Conservation (phyloP, 1,284 basidiomycete species). For the Cryptococcus hybrid region DNA sequence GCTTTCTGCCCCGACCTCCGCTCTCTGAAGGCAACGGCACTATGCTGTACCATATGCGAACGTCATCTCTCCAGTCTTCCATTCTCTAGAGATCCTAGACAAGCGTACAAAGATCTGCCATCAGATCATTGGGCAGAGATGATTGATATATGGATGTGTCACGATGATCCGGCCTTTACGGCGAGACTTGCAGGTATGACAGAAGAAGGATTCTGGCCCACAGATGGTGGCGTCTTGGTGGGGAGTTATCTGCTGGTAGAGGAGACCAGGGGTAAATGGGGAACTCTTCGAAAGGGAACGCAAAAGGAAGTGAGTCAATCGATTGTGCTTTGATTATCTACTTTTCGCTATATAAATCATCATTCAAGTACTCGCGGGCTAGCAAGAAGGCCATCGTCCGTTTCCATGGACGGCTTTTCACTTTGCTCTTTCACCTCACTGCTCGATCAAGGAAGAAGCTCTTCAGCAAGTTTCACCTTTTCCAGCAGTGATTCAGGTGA, state of each 20-base stretch:
- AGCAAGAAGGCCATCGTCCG: conserved; percentile 79
- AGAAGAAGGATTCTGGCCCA: conserved; percentile 75
- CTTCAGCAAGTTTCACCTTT: conserved; percentile 7
- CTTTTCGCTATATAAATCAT: conserved; percentile 5
- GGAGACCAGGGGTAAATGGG: conserved; percentile 57
- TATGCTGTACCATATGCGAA: conserved; percentile 53
- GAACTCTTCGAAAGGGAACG: conserved; percentile 57
- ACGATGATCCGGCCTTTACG: conserved; percentile 77
- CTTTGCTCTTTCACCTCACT: conserved; percentile 14
- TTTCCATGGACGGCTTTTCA: conserved; percentile 61
- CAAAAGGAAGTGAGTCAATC: conserved; percentile 58
- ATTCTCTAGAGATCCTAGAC: conserved; percentile 64
- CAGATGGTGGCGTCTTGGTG: conserved; percentile 66
- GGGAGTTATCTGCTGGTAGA: conserved; percentile 82
- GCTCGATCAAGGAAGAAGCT: conserved; percentile 2
- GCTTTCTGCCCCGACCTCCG: conserved; percentile 36
- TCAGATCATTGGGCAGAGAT: conserved; percentile 97
- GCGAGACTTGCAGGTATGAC: conserved; percentile 65
- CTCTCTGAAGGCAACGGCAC: conserved; percentile 29
- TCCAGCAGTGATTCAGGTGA: neutral
- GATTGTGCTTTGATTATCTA: conserved; percentile 6
- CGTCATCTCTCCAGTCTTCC: conserved; percentile 69
- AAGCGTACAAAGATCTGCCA: conserved; percentile 74
- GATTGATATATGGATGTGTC: conserved; percentile 98
- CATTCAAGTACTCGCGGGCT: conserved; percentile 56